Percentiles rank a stretch among this genome's conserved stretches.
Evolutionary conservation across 805 yeast species (phyloP).

Genomic region (Nakazawaea wyomingensis): DNA sequence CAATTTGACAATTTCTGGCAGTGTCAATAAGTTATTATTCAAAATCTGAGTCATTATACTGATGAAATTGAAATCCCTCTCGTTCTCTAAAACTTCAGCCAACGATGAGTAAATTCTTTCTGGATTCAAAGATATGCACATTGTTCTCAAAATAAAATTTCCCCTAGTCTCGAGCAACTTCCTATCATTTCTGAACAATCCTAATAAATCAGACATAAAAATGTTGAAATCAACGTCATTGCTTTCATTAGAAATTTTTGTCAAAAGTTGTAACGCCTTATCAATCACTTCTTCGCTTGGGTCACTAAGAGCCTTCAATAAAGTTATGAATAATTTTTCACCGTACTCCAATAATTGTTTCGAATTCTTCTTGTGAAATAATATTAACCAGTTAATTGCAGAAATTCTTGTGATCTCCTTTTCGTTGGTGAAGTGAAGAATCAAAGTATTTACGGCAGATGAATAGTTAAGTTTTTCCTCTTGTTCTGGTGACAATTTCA

Average conservation of each 20-base stretch:
- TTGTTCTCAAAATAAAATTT: conserved; percentile 75
- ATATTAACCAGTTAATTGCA: conserved; percentile 83
- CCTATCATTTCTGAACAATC: conserved; percentile 65
- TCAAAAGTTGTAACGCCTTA: conserved; percentile 64
- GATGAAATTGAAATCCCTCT: conserved; percentile 62
- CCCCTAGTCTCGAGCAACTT: conserved; percentile 66
- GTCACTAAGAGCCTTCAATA: conserved; percentile 63
- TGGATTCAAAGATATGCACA: conserved; percentile 76
- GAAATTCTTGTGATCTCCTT: conserved; percentile 80
- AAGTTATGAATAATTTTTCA: conserved; percentile 67
- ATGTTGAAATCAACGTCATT: conserved; percentile 72
- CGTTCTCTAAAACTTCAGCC: conserved; percentile 65
- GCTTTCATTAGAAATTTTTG: conserved; percentile 65
- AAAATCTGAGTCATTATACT: conserved; percentile 81
- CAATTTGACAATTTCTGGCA: conserved; percentile 70
- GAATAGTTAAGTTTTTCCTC: conserved; percentile 41
- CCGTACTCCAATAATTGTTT: conserved; percentile 47
- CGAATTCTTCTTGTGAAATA: conserved; percentile 71
- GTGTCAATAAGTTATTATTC: conserved; percentile 78
- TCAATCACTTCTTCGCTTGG: conserved; percentile 76
- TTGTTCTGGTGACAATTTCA: conserved; percentile 35
- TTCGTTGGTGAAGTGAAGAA: conserved; percentile 66
- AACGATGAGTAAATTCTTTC: conserved; percentile 78
- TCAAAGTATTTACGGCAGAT: conserved; percentile 64
- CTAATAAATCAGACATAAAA: conserved; percentile 67